Evolutionary conservation across 805 yeast genomes (phyloP).

Genomic region (Saccharomycopsis sp.): DNA sequence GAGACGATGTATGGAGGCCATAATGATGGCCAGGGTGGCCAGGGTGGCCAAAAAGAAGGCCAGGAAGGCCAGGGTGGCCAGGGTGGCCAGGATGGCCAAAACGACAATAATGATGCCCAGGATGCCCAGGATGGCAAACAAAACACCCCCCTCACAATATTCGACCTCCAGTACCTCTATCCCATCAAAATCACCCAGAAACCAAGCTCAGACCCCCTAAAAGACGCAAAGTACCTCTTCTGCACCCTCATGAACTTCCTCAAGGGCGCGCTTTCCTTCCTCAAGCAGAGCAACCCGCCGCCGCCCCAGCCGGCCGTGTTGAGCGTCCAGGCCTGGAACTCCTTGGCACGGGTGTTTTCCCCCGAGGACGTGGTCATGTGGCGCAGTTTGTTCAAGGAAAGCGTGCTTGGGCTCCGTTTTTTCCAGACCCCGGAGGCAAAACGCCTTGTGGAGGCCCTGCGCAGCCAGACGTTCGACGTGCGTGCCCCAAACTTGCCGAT

Average conservation of each 20-base stretch:
- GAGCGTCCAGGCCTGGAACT: constrained; percentile 65
- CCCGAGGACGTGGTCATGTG: constrained; percentile 78
- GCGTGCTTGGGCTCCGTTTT: constrained; percentile 71
- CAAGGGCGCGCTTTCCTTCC: constrained; percentile 82
- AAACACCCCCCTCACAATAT: constrained; percentile 38
- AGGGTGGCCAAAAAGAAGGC: constrained; percentile 30
- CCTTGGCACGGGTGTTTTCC: constrained; percentile 74
- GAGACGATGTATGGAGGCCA: constrained; percentile 7
- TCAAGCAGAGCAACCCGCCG: constrained; percentile 85
- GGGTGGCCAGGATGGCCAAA: constrained; percentile 22
- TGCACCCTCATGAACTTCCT: constrained; percentile 84
- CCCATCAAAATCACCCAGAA: constrained; percentile 58
- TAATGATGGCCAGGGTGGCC: constrained; percentile 7
- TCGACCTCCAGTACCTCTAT: constrained; percentile 39
- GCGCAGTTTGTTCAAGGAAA: constrained; percentile 73
- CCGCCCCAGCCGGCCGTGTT: constrained; percentile 47
- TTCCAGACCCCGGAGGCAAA: constrained; percentile 47
- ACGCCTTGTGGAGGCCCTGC: constrained; percentile 22
- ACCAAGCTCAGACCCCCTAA: constrained; percentile 56
- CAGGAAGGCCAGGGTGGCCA: background rate
- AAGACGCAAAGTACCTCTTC: constrained; percentile 83
- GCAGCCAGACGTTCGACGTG: constrained; percentile 43
- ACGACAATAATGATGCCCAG: constrained; percentile 16
- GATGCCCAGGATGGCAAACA: constrained; percentile 19
- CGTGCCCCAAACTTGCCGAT: constrained; percentile 80